phyloP scores from a whole-genome alignment of 805 yeast genomes.

The Suhomyces xylopsoci region DNA sequence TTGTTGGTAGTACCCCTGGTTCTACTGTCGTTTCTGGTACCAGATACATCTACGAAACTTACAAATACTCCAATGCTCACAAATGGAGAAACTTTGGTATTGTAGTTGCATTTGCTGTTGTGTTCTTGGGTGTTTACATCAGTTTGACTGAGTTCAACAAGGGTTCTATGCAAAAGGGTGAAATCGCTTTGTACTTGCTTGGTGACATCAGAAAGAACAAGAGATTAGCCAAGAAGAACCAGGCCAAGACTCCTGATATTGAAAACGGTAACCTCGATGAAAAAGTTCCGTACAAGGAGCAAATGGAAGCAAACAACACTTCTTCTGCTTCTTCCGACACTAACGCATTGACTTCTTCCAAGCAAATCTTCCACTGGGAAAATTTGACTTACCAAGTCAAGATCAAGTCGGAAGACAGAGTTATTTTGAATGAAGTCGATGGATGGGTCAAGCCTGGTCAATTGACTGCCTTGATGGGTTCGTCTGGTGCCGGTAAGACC shows the following conservation, averaged over 20 bases:
- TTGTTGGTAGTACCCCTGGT: conserved; percentile 24
- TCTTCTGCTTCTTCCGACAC: conserved; percentile 8
- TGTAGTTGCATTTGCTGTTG: conserved; percentile 49
- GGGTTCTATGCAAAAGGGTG: conserved; percentile 71
- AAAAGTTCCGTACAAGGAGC: conserved; percentile 24
- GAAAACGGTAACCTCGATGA: conserved; percentile 20
- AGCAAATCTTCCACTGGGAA: conserved; percentile 73
- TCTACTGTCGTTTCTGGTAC: conserved; percentile 20
- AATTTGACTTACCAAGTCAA: conserved; percentile 68
- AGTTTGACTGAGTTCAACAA: conserved; percentile 53
- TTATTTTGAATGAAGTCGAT: conserved; percentile 62
- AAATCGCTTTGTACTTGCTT: conserved; percentile 57
- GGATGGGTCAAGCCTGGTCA: conserved; percentile 87
- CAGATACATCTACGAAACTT: conserved; percentile 37
- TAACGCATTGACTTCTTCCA: conserved; percentile 15
- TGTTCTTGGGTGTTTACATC: conserved; percentile 55
- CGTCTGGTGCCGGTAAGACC: conserved; percentile 48
- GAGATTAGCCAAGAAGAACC: conserved; percentile 32
- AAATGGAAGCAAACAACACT: conserved; percentile 23
- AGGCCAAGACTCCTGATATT: conserved; percentile 17
- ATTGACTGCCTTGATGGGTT: conserved; percentile 68
- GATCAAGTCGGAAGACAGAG: conserved; percentile 57
- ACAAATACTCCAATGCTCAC: conserved; percentile 43
- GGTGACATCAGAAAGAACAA: conserved; percentile 46
- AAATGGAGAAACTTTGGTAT: conserved; percentile 70